Conservation (phyloP, 768 basidiomycete genomes). For the Leccinum subgranulosum region DNA sequence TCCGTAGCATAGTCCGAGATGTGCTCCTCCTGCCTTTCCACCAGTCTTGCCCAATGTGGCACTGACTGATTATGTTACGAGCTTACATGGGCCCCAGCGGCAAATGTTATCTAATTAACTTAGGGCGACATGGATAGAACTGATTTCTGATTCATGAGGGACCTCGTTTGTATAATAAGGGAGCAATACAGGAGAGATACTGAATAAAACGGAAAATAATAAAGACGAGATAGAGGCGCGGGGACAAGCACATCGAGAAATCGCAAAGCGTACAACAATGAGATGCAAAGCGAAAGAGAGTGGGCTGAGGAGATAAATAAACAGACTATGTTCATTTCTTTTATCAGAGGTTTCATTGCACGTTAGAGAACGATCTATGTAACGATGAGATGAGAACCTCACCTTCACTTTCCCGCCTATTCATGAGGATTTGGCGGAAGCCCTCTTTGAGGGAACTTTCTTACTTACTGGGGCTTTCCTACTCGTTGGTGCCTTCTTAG, state of each 20-base stretch:
- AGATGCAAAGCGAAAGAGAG: constrained; percentile 7
- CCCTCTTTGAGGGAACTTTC: constrained; percentile 22
- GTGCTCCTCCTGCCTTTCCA: constrained; percentile 5
- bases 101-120: background rate
- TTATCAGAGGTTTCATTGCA: background rate
- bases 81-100: background rate
- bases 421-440: constrained; percentile 17
- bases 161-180: constrained; percentile 15
- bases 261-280: constrained; percentile 27
- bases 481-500: constrained; percentile 32
- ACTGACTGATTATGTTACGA: background rate
- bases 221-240: constrained; percentile 12
- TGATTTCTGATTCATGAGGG: background rate
- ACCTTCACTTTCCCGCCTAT: constrained; percentile 10
- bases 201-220: constrained; percentile 28
- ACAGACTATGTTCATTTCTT: background rate
- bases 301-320: constrained; percentile 6
- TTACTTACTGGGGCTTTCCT: constrained; percentile 26
- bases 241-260: constrained; percentile 27
- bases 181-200: constrained; percentile 28
- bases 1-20: background rate
- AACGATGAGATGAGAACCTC: background rate
- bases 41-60: background rate
- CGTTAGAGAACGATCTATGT: background rate
- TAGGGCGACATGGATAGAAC: background rate